Conservation (phyloP, 2,329 filamentous ascomycete species). For the Blastomyces percursus region DNA sequence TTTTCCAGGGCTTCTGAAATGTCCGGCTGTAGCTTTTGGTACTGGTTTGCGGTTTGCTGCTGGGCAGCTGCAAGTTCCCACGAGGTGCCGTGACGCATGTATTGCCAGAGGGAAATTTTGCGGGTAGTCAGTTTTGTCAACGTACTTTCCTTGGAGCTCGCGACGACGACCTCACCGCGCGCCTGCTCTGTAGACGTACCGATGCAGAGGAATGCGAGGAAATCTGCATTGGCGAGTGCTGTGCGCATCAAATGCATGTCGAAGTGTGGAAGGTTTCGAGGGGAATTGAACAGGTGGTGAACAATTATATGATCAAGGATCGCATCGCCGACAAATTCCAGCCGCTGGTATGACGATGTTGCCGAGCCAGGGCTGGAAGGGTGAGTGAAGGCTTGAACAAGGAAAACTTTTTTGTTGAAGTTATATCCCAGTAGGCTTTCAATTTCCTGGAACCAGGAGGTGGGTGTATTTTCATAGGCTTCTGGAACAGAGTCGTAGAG, state of each 20-base stretch:
- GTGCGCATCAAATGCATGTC: constrained; percentile 69
- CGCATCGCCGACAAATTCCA: constrained; percentile 82
- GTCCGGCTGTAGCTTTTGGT: constrained; percentile 37
- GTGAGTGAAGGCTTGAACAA: constrained; percentile 75
- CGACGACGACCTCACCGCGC: constrained; percentile 13
- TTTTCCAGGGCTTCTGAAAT: constrained; percentile 43
- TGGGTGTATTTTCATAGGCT: constrained; percentile 29
- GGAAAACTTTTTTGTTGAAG: constrained; percentile 56
- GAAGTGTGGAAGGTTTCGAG: constrained; percentile 40
- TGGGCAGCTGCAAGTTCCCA: constrained; percentile 40
- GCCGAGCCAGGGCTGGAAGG: constrained; percentile 42
- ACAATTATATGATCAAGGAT: constrained; percentile 71
- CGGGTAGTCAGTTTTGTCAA: constrained; percentile 21
- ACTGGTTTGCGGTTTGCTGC: constrained; percentile 35
- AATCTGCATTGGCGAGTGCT: constrained; percentile 66
- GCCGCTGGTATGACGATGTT: constrained; percentile 54
- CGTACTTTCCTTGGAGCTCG: constrained; percentile 14
- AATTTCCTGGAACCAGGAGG: constrained; percentile 35
- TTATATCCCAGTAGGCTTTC: constrained; percentile 59
- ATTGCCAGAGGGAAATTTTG: constrained; percentile 53
- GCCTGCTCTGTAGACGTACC: constrained; percentile 28
- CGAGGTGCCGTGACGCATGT: constrained; percentile 50
- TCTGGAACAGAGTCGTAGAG: constrained; percentile 37
- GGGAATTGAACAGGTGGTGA: constrained; percentile 43
- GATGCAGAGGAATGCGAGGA: constrained; percentile 67